Conservation (phyloP, 2,329 filamentous ascomycete genomes). For the Diaporthe destruens region DNA sequence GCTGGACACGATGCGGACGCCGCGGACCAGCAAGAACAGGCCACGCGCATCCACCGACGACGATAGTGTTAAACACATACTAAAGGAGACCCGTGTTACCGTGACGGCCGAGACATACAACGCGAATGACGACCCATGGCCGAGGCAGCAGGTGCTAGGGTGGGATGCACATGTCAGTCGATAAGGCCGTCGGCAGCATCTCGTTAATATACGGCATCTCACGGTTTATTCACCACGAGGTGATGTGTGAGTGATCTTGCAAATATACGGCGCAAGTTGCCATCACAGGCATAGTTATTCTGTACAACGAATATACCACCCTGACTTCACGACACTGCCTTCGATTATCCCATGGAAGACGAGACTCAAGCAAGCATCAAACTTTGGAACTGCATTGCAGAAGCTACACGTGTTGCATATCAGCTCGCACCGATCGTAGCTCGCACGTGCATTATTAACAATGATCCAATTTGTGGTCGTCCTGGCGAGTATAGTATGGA, state of each 20-base stretch:
- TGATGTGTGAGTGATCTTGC: background rate
- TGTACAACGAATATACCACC: too few relatives aligned
- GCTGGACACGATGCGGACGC: constrained; percentile 18
- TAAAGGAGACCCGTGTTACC: constrained; percentile 52
- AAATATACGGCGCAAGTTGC: too few relatives aligned
- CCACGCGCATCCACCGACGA: constrained; percentile 42
- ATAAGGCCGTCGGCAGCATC: background rate
- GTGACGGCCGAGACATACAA: constrained; percentile 42
- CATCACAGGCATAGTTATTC: too few relatives aligned
- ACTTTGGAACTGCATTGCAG: too few relatives aligned
- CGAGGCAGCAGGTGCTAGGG: constrained; percentile 44
- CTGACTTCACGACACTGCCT: too few relatives aligned
- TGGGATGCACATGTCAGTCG: constrained; percentile 42
- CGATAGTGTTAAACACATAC: constrained; percentile 54
- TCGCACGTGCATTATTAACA: too few relatives aligned
- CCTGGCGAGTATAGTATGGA: too few relatives aligned
- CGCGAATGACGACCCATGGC: constrained; percentile 43
- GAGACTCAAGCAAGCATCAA: too few relatives aligned
- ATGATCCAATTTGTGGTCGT: too few relatives aligned
- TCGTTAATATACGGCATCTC: background rate
- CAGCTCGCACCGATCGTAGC: too few relatives aligned
- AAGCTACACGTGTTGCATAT: too few relatives aligned
- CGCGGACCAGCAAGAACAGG: constrained; percentile 25
- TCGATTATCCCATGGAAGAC: too few relatives aligned
- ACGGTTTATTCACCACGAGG: background rate